phyloP scores from a whole-genome alignment of 495 filamentous ascomycete genomes.

The Rostrohypoxylon terebratum region DNA sequence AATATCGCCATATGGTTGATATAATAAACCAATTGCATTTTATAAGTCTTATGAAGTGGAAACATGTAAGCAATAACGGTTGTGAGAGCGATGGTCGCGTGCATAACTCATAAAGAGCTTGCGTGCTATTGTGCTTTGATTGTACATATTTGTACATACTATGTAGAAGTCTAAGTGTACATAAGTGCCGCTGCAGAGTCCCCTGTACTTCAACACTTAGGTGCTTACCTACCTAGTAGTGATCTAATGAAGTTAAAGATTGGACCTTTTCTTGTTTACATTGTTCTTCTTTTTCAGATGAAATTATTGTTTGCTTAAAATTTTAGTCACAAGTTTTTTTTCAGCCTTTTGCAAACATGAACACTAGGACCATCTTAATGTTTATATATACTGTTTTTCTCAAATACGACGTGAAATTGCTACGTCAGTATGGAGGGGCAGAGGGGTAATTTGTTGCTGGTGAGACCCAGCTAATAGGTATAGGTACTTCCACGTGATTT shows the following conservation, averaged over 20 bases:
- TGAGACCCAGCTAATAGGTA: background rate
- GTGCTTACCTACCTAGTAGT: background rate
- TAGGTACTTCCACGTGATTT: constrained; percentile 10
- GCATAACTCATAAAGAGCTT: background rate
- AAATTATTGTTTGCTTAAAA: background rate
- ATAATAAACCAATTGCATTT: background rate
- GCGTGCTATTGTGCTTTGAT: background rate
- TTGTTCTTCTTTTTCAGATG: background rate
- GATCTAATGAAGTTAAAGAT: background rate
- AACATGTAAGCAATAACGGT: background rate
- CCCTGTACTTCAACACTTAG: too few species aligned
- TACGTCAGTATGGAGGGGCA: constrained; percentile 27
- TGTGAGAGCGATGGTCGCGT: background rate
- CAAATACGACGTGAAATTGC: background rate
- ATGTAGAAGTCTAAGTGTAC: background rate
- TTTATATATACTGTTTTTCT: background rate
- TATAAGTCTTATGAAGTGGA: background rate
- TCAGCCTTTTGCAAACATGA: background rate
- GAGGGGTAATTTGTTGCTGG: constrained; percentile 10
- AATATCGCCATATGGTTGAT: background rate
- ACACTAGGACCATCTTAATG: background rate
- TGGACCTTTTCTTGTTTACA: background rate
- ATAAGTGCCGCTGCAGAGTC: background rate
- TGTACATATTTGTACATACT: too few species aligned
- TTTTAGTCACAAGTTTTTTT: background rate